Conservation (phyloP, 1,139 yeast genomes). For the Pichia sp. region DNA sequence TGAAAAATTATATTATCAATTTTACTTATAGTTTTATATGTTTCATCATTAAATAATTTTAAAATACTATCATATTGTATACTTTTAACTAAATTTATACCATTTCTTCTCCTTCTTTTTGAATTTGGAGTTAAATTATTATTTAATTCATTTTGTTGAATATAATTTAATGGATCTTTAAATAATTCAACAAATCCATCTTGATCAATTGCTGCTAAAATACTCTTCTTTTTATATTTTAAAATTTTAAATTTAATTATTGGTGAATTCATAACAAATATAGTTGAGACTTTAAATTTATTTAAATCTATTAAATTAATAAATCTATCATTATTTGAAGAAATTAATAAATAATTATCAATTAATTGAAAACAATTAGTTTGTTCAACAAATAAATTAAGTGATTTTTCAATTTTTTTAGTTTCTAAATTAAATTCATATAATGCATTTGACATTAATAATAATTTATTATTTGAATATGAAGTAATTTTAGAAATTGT, state of each 20-base stretch:
- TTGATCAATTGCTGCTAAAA: slow-evolving; percentile 31
- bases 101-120: slow-evolving; percentile 26
- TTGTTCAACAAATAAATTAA: slow-evolving; percentile 34
- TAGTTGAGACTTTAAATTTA: slow-evolving; percentile 31
- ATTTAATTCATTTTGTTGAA: not conserved
- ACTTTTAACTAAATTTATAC: slow-evolving; percentile 32
- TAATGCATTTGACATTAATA: slow-evolving; percentile 44
- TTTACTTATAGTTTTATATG: slow-evolving; percentile 1
- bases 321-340: slow-evolving; percentile 74
- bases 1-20: slow-evolving; percentile 35
- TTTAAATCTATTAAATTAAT: slow-evolving; percentile 58
- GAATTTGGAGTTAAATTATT: not conserved
- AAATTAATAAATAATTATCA: slow-evolving; percentile 47
- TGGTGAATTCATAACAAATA: slow-evolving; percentile 13
- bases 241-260: slow-evolving; percentile 6
- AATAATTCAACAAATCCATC: slow-evolving; percentile 34
- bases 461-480: slow-evolving; percentile 2
- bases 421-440: slow-evolving; percentile 41
- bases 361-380: slow-evolving; percentile 13
- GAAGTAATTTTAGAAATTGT: slow-evolving; percentile 7
- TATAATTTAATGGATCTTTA: slow-evolving; percentile 22
- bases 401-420: slow-evolving; percentile 32
- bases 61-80: slow-evolving; percentile 42
- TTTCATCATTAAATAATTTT: slow-evolving; percentile 30
- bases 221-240: slow-evolving; percentile 12